Evolutionary conservation across 2,329 filamentous ascomycete genomes (phyloP), one percentile per base, ranked within the genome.

Genomic region (Myriosclerotinia scirpicola): DNA sequence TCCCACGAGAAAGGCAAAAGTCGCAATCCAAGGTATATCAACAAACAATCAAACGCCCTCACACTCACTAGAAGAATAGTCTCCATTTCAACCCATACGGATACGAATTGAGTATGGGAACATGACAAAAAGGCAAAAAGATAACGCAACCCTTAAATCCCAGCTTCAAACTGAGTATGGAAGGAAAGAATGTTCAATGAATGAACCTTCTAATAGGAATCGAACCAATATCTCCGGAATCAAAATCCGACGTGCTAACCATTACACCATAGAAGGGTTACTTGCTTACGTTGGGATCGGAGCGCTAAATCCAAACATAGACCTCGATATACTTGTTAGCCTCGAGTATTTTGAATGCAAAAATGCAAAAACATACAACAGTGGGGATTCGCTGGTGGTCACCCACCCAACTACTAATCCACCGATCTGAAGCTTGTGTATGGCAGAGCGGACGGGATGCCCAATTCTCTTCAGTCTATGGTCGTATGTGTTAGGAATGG

Each of bases 191-290:
- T 44, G 15, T 30, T 56, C 54, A 26, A 56, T 3, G 7, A 30
- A 9, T 26, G 38, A 56, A 58, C 40, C 55, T 59, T 34, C 55
- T 34, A 46, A 59, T 46, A 59, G 54, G 55, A 59, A 59, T 59
- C 55, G 55, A 59, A 59, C 55, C 55, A 59, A 59, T 59, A 26
- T 26, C 26, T 26, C 26, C 26, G 26, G 26, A 26, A 26, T 26
- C 26, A 26, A 26, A 26, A 26, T 58, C 54, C 4, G 2, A 3
- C 4, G 55, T 59, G 55, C 55, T 59, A 59, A 59, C 55, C 55
- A 59, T 58, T 58, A 58, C 55, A 58, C 55, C 55, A 58, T 58
- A 15, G 55, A 14, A 58, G 55, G 55, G 34, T 60, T 58, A 20
- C 55, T 36, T 60, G 7, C 20, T 11, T 20, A 1, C 20, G 26